Conservation (phyloP, 495 filamentous ascomycete species). For the Penicilliopsis zonata region DNA sequence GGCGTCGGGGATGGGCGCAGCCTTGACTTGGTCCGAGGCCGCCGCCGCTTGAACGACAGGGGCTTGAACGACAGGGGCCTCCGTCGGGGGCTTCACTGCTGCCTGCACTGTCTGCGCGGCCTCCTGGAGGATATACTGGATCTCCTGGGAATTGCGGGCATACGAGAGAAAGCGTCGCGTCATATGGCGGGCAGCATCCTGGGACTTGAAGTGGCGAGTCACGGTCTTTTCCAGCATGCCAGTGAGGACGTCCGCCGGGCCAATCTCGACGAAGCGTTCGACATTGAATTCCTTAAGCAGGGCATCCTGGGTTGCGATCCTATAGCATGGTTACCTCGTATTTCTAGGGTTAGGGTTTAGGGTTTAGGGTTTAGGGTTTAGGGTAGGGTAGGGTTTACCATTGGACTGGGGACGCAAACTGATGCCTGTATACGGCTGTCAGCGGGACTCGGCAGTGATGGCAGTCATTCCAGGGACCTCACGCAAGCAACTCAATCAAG, state of each 20-base stretch:
- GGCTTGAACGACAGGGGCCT: background rate
- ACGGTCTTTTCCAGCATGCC: constrained; percentile 5
- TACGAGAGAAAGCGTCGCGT: background rate
- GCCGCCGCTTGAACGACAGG: background rate
- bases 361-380: background rate
- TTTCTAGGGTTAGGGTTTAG: background rate
- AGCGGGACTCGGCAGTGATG: background rate
- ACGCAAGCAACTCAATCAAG: constrained; percentile 1
- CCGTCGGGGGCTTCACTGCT: background rate
- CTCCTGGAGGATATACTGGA: background rate
- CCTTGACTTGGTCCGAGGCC: background rate
- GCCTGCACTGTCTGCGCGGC: background rate
- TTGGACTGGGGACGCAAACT: constrained; percentile 6
- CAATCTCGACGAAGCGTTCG: constrained; percentile 6
- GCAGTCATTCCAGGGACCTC: background rate
- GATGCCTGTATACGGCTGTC: constrained; percentile 3
- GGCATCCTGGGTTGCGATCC: constrained; percentile 7
- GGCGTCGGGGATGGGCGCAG: background rate
- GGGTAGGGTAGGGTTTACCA: no score
- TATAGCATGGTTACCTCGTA: background rate
- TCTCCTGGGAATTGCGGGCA: background rate
- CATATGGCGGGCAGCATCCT: background rate
- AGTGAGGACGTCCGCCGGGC: constrained; percentile 3
- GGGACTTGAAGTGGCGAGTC: background rate
- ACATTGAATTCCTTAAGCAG: constrained; percentile 3